phyloP scores from a whole-genome alignment of 2,329 filamentous ascomycete species.

The Stagonosporopsis tanaceti region DNA sequence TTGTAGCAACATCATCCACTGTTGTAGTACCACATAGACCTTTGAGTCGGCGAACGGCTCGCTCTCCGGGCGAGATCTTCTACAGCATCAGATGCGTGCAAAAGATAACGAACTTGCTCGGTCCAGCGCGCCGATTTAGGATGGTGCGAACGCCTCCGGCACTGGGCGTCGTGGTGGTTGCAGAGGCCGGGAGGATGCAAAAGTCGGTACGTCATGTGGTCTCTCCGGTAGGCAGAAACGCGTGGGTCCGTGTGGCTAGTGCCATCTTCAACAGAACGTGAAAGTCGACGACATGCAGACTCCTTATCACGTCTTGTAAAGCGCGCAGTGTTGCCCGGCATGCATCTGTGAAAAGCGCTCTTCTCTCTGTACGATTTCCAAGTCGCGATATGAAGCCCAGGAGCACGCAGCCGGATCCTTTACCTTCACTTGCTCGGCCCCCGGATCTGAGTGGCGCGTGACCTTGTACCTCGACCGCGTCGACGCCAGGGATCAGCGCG shows the following conservation, averaged over 20 bases:
- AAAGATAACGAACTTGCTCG: background rate
- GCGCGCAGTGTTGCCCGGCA: conserved; percentile 1
- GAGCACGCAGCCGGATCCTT: conserved; percentile 9
- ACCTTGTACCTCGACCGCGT: conserved; percentile 22
- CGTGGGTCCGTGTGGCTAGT: conserved; percentile 20
- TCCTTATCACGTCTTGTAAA: conserved; percentile 1
- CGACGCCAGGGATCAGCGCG: conserved; percentile 5
- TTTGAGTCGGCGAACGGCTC: background rate
- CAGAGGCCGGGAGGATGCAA: conserved; percentile 1
- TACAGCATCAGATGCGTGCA: background rate
- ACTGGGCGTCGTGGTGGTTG: background rate
- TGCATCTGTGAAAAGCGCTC: conserved; percentile 12
- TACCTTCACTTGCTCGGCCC: conserved; percentile 33
- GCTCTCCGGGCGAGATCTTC: background rate
- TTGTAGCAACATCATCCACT: conserved; percentile 17
- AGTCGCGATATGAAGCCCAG: conserved; percentile 27
- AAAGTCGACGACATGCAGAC: background rate
- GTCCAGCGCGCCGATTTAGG: background rate
- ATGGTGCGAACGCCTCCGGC: background rate
- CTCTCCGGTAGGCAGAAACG: conserved; percentile 17
- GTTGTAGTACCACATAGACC: conserved; percentile 12
- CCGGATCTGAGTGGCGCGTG: conserved; percentile 30
- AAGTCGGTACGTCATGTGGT: conserved; percentile 33
- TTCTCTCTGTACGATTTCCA: conserved; percentile 22
- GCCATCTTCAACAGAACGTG: conserved; percentile 18